These are phyloP conservation scores for Cymodocea nodosa DNA, from an alignment of 116 monocot genomes.

Conservation along the genomic window DNA sequence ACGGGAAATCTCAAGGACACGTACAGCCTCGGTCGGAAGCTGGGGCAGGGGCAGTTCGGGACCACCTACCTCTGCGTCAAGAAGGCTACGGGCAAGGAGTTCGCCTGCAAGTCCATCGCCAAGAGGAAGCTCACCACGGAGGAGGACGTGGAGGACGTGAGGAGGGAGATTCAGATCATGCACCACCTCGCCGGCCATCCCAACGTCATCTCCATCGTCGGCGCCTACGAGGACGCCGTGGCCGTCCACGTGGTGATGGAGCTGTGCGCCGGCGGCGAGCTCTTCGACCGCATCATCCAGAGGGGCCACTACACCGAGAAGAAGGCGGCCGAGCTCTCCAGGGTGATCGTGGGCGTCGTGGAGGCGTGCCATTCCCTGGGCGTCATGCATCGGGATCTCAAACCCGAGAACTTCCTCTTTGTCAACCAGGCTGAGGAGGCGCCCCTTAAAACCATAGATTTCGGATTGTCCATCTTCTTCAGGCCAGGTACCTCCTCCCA, in stretches of 20 bases:
- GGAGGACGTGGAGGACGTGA: slow-evolving; percentile 93
- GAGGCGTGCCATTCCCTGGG: slow-evolving; percentile 79
- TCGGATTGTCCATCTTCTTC: slow-evolving; percentile 91
- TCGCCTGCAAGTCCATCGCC: slow-evolving; percentile 92
- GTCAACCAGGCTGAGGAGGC: slow-evolving; percentile 69
- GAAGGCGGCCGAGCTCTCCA: slow-evolving; percentile 73
- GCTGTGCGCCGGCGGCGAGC: slow-evolving; percentile 86
- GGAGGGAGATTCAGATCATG: slow-evolving; percentile 96
- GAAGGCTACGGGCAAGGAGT: slow-evolving; percentile 50
- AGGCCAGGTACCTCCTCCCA: slow-evolving; percentile 44
- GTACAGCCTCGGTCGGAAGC: slow-evolving; percentile 46
- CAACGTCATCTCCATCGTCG: slow-evolving; percentile 66
- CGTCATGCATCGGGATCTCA: slow-evolving; percentile 93
- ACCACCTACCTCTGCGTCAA: slow-evolving; percentile 55
- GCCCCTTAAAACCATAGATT: slow-evolving; percentile 84
- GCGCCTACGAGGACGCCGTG: slow-evolving; percentile 84
- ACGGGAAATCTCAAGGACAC: slow-evolving; percentile 52
- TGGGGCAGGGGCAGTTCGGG: slow-evolving; percentile 64
- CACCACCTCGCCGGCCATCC: slow-evolving; percentile 79
- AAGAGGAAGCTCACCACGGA: slow-evolving; percentile 71
- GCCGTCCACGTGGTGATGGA: slow-evolving; percentile 95
- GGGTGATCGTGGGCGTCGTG: slow-evolving; percentile 79
- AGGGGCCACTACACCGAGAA: slow-evolving; percentile 85
- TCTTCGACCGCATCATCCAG: slow-evolving; percentile 90
- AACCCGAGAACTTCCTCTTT: slow-evolving; percentile 97